These are phyloP conservation scores for Pelargonium hybrid DNA, from an alignment of 441 rosid species.

Conservation along the genomic window DNA sequence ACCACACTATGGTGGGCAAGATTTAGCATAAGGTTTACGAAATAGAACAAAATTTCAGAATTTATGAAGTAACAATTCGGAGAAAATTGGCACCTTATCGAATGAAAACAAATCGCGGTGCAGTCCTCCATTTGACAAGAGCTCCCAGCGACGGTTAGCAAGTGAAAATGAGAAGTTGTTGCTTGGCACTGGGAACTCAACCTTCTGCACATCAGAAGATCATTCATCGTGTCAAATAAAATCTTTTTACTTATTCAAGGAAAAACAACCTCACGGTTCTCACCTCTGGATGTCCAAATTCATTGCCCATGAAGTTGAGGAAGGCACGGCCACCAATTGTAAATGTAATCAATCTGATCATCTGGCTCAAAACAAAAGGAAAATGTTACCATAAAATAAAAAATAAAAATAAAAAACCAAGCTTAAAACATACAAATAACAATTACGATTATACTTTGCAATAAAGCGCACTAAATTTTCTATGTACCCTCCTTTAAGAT, in stretches of 20 bases:
- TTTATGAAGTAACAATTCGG: background rate
- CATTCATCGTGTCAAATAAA: slow-evolving; percentile 23
- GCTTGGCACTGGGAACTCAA: slow-evolving; percentile 85
- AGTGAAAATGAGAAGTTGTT: slow-evolving; percentile 81
- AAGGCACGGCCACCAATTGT: slow-evolving; percentile 75
- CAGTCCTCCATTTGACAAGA: slow-evolving; percentile 47
- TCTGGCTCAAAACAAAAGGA: slow-evolving; percentile 38
- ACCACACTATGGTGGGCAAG: background rate
- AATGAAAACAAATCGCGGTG: slow-evolving; percentile 55
- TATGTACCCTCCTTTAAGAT: background rate
- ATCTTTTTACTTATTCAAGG: slow-evolving; percentile 12
- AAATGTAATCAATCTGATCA: slow-evolving; percentile 81
- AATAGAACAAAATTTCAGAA: slow-evolving; percentile 11
- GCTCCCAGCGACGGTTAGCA: slow-evolving; percentile 83
- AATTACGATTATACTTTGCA: background rate
- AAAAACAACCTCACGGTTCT: slow-evolving; percentile 15
- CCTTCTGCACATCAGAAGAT: slow-evolving; percentile 43
- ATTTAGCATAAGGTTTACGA: background rate
- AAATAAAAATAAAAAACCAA: background rate
- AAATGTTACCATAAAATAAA: slow-evolving; percentile 13
- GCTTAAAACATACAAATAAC: slow-evolving; percentile 1
- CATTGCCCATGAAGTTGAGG: slow-evolving; percentile 96
- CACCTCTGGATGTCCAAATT: slow-evolving; percentile 95
- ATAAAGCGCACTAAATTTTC: background rate
- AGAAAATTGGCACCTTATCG: slow-evolving; percentile 52